Base-by-base conservation (phyloP, 768 basidiomycete genomes). In the Tulasnella sp. region DNA sequence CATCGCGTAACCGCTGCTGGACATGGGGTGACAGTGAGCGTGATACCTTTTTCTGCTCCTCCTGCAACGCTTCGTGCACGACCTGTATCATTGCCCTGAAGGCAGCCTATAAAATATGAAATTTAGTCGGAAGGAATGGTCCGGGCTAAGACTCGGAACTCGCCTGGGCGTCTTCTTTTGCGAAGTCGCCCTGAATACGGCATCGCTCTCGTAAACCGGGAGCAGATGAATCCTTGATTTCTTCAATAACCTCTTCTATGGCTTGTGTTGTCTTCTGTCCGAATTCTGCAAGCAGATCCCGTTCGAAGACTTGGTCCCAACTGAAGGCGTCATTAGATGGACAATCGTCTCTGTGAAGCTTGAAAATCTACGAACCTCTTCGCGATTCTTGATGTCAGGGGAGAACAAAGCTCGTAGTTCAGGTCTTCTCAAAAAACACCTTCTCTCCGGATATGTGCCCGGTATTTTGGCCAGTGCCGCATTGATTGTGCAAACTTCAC, bases 401-500 rank as follows among this genome's bases (percentile, higher is more conserved):
- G 91, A 31, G 86, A 86, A 44, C 89, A 84, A 1, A 91, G 84
- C 81, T 91, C 90, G 6, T 88, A 86, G 81, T 91, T 92, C n/a
- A 91, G 85, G 81, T 91, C 89, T n/a, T 87, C 86, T 46, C 89
- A 87, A 85, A 86, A 92, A 12, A 86, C 83, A 4, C 90, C 90
- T 80, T 90, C 87, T 44, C 89, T 89, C 58, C 89, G 87, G 52
- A 91, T 58, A n/a, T 46, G 90, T 6, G 89, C 90, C 79, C 90
- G 86, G 82, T 89, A 91, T 21, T 89, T 90, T 1, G 80, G 84
- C 90, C 91, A 91, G 80, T 91, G 90, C n/a, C n/a, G n/a, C 88
- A 91, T 90, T 7, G 87, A 86, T 6, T 82, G 83, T 1, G 88
- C 87, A 82, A 91, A 89, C 4, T 87, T 85, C 75, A 90, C 89